Evolutionary conservation across 176 grass and related monocot genomes (phyloP), one percentile per base, ranked within the genome.

Genomic region (Avena eriantha): DNA sequence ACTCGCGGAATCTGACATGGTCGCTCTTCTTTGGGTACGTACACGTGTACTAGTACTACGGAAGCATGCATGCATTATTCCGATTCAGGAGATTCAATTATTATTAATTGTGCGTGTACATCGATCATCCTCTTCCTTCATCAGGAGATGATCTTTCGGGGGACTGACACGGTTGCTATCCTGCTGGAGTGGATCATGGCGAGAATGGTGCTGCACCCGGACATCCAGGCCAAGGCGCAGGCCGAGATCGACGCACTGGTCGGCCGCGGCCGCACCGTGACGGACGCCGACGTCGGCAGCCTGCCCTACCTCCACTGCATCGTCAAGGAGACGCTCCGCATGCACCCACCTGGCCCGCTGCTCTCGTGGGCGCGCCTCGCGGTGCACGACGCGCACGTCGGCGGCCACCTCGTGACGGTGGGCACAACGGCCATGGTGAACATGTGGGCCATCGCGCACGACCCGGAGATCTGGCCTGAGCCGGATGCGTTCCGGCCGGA

Each of bases 361-460:
- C 93, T 95, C 3, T 88, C 90, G 16, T 95, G 93, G 93, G 93
- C 90, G 16, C 88, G 90, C n/a, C 85, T 95, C n/a, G 93, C 93
- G 34, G 60, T 84, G 70, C 77, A 75, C 43, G 90, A 95, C 86
- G 86, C 53, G 16, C 22, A 66, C 67, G 85, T 92, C 63, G 93
- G 93, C 1, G 68, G 88, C 16, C 93, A 90, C 85, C 73, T 90
- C 3, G 71, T 92, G 29, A 90, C 90, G 1, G 85, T 85, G 2
- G 93, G 90, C 64, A 95, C 93, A 29, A 95, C 93, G 18, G 93
- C 90, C 19, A 95, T 92, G 93, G 93, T 95, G 14, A 95, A 95
- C 87, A 95, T 95, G 93, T 95, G 88, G 85, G 90, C 90, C 36
- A 95, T 95, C 58, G 82, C 93, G 21, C 92, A 81, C 17, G 90